These are phyloP conservation scores for Diplodia mutila DNA, from an alignment of 2,329 filamentous ascomycete genomes.

Conservation along the genomic window DNA sequence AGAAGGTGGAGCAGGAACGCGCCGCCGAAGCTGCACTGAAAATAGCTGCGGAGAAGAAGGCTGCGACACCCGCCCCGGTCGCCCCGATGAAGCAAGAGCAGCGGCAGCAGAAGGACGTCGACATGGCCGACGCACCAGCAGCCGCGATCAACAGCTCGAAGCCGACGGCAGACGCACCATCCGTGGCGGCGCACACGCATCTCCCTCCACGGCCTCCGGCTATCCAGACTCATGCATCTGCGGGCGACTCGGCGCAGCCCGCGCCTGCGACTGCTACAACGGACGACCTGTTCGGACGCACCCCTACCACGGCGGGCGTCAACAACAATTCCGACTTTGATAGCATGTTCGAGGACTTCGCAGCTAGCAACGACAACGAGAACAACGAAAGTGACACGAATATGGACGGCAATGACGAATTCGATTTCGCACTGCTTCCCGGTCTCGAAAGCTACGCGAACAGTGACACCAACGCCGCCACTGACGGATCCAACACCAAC, in stretches of 20 bases:
- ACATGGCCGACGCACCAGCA: constrained; percentile 21
- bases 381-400: neutral
- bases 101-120: constrained; percentile 19
- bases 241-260: neutral
- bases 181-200: constrained; percentile 19
- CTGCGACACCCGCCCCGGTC: neutral
- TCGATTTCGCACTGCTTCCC: constrained; percentile 44
- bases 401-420: constrained; percentile 28
- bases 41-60: neutral
- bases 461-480: constrained; percentile 35
- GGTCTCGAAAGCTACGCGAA: constrained; percentile 49
- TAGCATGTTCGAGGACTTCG: constrained; percentile 28
- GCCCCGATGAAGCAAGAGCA: constrained; percentile 1
- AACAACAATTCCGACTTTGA: constrained; percentile 44
- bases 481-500: neutral
- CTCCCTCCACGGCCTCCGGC: constrained; percentile 22
- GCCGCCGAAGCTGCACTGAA: constrained; percentile 10
- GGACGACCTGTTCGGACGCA: constrained; percentile 39
- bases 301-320: constrained; percentile 34
- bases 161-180: neutral
- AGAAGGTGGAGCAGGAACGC: constrained; percentile 36
- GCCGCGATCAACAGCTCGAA: constrained; percentile 2
- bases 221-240: constrained; percentile 29
- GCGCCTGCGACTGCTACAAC: constrained; percentile 26
- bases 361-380: constrained; percentile 13